phyloP scores from a whole-genome alignment of 2,329 filamentous ascomycete genomes.

The Triangularia verruculosa region DNA sequence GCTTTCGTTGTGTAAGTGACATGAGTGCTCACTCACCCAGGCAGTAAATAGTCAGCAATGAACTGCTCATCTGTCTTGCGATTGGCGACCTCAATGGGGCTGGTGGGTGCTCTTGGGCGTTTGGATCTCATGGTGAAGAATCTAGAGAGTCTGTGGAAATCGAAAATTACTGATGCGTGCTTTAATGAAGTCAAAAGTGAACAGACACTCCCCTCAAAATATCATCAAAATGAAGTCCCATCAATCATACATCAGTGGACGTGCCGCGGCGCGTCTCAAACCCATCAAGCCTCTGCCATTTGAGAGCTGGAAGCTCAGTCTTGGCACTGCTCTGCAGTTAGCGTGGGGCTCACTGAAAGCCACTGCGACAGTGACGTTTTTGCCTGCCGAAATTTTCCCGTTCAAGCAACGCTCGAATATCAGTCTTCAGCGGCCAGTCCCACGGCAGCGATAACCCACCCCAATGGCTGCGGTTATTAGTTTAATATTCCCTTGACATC shows the following conservation, averaged over 20 bases:
- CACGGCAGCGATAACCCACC: not conserved
- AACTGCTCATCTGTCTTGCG: slow-evolving; percentile 47
- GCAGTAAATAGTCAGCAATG: slow-evolving; percentile 45
- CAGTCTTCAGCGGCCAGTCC: not conserved
- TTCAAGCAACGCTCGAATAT: not conserved
- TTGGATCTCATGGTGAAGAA: slow-evolving; percentile 24
- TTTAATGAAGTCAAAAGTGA: not conserved
- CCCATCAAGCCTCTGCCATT: not conserved
- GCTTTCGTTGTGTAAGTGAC: not conserved
- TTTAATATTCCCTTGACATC: not conserved
- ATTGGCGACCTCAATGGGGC: slow-evolving; percentile 47
- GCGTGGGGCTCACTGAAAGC: not conserved
- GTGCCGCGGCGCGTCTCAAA: not conserved
- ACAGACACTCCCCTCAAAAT: not conserved
- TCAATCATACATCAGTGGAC: not conserved
- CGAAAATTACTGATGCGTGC: not conserved
- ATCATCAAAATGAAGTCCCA: not conserved
- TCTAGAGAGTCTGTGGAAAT: not conserved
- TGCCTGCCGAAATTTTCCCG: not conserved
- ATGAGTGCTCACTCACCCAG: slow-evolving; percentile 39
- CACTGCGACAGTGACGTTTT: not conserved
- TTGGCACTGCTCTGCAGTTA: not conserved
- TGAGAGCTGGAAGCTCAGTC: not conserved
- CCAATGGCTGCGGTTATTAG: not conserved
- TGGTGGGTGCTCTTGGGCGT: slow-evolving; percentile 29